A percentile compares a stretch with the other conserved stretches of the same genome.
Conservation (phyloP, 805 yeast species). For the Saccharomycopsis capsularis region DNA sequence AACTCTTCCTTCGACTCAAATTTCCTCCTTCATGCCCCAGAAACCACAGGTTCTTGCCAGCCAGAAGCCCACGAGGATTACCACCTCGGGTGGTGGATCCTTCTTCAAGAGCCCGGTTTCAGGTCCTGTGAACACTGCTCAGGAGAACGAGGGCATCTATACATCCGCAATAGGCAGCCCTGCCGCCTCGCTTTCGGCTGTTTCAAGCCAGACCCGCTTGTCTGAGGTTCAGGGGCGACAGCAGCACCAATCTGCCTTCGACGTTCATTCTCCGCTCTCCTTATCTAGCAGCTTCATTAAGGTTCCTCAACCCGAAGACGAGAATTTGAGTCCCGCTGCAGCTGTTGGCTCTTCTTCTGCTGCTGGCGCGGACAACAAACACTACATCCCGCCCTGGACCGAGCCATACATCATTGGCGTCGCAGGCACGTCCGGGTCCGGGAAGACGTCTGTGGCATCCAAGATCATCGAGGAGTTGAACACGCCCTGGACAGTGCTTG, state of each 20-base stretch:
- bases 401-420: slow-evolving; percentile 83
- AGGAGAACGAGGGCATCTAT: too few species aligned
- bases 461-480: slow-evolving; percentile 68
- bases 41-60: background rate
- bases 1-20: too few species aligned
- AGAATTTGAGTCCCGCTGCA: too few species aligned
- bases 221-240: background rate
- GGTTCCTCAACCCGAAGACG: too few species aligned
- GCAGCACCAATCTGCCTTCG: too few species aligned
- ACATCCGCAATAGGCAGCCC: too few species aligned
- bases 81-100: slow-evolving; percentile 1
- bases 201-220: background rate
- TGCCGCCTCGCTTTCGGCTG: too few species aligned
- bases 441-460: slow-evolving; percentile 88
- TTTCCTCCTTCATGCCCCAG: too few species aligned
- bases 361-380: slow-evolving; percentile 1
- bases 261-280: background rate
- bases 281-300: background rate
- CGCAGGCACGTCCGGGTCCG: slow-evolving; percentile 84
- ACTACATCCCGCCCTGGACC: slow-evolving; percentile 79
- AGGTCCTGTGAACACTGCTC: background rate
- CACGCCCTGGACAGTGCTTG: slow-evolving; percentile 90
- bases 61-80: background rate
- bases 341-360: too few species aligned
- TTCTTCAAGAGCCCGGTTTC: slow-evolving; percentile 1